Evolutionary conservation across 1,284 basidiomycete species (phyloP).

Genomic region (Bjerkandera adusta): DNA sequence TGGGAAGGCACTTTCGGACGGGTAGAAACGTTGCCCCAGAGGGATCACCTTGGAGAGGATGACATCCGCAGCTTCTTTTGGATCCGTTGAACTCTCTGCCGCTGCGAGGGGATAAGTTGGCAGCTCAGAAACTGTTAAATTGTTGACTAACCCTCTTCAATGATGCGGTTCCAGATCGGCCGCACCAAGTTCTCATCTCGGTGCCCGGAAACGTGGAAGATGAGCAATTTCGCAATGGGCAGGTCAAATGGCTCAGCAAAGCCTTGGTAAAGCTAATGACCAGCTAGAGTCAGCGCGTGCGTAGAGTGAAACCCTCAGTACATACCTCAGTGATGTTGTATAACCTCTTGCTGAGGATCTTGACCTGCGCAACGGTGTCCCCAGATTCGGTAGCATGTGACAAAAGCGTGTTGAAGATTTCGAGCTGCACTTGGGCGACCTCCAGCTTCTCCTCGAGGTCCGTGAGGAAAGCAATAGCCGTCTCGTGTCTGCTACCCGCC

Average conservation of each 20-base stretch:
- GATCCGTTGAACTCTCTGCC: conserved; percentile 47
- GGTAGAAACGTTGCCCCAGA: conserved; percentile 83
- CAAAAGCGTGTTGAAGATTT: conserved; percentile 71
- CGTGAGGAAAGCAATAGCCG: conserved; percentile 87
- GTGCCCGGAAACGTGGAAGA: conserved; percentile 92
- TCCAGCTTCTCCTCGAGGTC: conserved; percentile 96
- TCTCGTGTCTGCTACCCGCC: conserved; percentile 73
- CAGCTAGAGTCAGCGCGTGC: conserved; percentile 1
- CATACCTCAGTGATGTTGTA: conserved; percentile 73
- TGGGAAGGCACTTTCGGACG: conserved; percentile 89
- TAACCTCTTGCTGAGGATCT: conserved; percentile 50
- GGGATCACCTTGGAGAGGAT: conserved; percentile 65
- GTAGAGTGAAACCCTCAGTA: conserved; percentile 11
- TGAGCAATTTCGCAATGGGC: conserved; percentile 83
- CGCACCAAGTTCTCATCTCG: conserved; percentile 80
- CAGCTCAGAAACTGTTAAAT: conserved; percentile 2
- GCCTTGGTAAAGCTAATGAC: conserved; percentile 76
- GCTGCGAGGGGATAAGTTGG: conserved; percentile 33
- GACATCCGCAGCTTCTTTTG: conserved; percentile 53
- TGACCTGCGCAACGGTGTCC: conserved; percentile 55
- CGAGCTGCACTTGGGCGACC: conserved; percentile 94
- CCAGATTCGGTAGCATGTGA: conserved; percentile 58
- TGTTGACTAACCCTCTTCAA: conserved; percentile 65
- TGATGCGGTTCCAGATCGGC: conserved; percentile 87
- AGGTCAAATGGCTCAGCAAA: conserved; percentile 90